Evolutionary conservation across 805 yeast genomes (phyloP), one percentile per base, ranked within the genome.

Genomic region (Starmerella roubikii): DNA sequence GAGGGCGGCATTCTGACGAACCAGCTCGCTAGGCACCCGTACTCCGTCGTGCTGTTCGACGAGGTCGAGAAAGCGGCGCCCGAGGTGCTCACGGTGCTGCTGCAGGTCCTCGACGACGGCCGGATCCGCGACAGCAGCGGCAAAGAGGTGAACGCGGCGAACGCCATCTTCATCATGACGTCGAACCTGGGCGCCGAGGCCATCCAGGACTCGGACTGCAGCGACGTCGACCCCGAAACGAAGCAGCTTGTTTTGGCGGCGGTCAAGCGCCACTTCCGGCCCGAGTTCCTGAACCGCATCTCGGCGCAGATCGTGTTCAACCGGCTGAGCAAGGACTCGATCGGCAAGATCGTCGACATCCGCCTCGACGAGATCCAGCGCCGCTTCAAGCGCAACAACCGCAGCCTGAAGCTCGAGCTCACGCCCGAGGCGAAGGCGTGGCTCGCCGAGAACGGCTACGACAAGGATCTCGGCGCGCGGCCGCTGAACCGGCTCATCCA

Each of bases 11-110:
- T 88, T 51, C 69, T 91, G 50, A 91, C 98, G 5, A 93, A 91
- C 54, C 94, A 91, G 48, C 68, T 91, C 40, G 71, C 83, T 45
- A 73, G 95, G 55, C 78, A 79, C 45, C 98, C 98, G 40, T 91
- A 91, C 64, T 83, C 96, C 5, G 98, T 91, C n/a, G 70, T 91
- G 30, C 68, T 91, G 45, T 91, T 91, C 55, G 98, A 91, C 62
- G 98, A 91, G 65, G 94, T 91, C 40, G 98, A 91, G 58, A 91
- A 91, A 62, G 98, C 98, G 15, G 94, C 94, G 6, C 98, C 98
- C 1, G 97, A 88, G 58, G 98, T 91, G 2, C 67, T 88, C 56
- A 91, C 95, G 8, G 79, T 91, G 17, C 67, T 91, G 54, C 68
- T 91, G 50, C 98, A 91, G 61, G 74, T 91, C 64, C 67, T 91